A percentile compares a stretch with the other conserved stretches of the same genome.
Evolutionary conservation across 345 rosid species (phyloP).

Genomic region (Bruguiera parviflora): DNA sequence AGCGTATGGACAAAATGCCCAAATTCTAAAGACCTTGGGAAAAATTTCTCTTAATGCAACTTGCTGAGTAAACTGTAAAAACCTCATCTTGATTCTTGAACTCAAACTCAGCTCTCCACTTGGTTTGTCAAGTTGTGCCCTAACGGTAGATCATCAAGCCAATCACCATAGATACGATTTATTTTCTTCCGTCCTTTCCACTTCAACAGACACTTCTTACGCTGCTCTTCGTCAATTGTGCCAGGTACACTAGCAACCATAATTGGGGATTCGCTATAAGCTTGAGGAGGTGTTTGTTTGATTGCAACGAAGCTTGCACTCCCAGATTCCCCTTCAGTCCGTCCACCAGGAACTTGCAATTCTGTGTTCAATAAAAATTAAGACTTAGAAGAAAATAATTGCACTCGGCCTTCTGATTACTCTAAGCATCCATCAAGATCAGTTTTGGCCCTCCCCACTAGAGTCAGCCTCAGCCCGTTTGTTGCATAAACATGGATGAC

Average conservation of each 20-base stretch:
- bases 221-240: conserved; percentile 44
- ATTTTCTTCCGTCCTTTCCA: conserved; percentile 85
- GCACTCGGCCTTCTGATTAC: neutral
- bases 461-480: too few species aligned
- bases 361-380: conserved; percentile 41
- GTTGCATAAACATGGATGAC: too few species aligned
- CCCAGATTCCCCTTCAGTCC: conserved; percentile 55
- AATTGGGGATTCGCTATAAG: conserved; percentile 39
- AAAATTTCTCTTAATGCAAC: neutral
- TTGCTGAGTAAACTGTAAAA: neutral
- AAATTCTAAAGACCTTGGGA: neutral
- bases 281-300: conserved; percentile 37
- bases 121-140: conserved; percentile 20
- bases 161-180: conserved; percentile 79
- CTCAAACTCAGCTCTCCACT: conserved; percentile 16
- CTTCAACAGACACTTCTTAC: conserved; percentile 61
- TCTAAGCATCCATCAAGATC: neutral
- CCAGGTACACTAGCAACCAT: conserved; percentile 29
- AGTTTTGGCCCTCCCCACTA: too few species aligned
- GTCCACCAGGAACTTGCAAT: conserved; percentile 47
- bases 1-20: neutral
- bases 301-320: conserved; percentile 25
- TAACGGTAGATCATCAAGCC: conserved; percentile 89
- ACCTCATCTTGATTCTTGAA: neutral
- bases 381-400: neutral